A percentile compares a stretch with the other conserved stretches of the same genome.
phyloP scores from a whole-genome alignment of 345 rosid species.

The Melaleuca alternifolia region DNA sequence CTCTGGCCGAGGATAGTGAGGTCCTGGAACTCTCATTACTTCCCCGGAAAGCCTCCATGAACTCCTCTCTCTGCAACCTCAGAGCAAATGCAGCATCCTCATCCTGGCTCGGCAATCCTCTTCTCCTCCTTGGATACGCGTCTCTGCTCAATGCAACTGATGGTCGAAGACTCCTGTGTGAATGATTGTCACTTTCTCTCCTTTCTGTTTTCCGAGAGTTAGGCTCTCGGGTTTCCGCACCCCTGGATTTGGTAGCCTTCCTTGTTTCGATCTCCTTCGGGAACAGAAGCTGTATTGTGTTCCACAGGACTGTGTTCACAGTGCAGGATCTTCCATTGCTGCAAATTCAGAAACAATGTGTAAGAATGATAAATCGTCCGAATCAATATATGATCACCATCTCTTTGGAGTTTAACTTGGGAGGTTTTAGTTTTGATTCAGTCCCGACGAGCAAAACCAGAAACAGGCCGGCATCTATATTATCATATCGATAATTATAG shows the following conservation, averaged over 20 bases:
- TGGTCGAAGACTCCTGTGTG: slow-evolving; percentile 1
- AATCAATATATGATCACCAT: not conserved
- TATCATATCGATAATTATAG: not conserved
- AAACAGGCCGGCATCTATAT: not conserved
- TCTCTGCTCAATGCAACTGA: slow-evolving; percentile 18
- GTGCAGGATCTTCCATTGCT: slow-evolving; percentile 87
- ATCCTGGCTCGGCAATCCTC: slow-evolving; percentile 31
- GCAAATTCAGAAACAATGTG: slow-evolving; percentile 1
- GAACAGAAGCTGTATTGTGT: slow-evolving; percentile 90
- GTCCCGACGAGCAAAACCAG: not conserved
- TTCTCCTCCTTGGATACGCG: slow-evolving; percentile 21
- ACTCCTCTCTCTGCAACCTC: slow-evolving; percentile 82
- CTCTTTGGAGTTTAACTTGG: not conserved
- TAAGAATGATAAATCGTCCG: not conserved
- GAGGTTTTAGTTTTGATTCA: not conserved
- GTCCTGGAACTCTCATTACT: slow-evolving; percentile 4
- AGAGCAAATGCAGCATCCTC: slow-evolving; percentile 74
- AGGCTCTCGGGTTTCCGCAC: slow-evolving; percentile 5
- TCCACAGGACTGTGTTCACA: slow-evolving; percentile 91
- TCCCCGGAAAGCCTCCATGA: slow-evolving; percentile 47
- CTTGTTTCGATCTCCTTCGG: slow-evolving; percentile 82
- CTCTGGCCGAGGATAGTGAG: slow-evolving; percentile 49
- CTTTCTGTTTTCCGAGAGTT: slow-evolving; percentile 8
- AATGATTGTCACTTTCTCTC: not conserved
- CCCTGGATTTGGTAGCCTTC: slow-evolving; percentile 26